These are phyloP conservation scores for Plasmodium inui DNA, from an alignment of 169 alveolate species.

Conservation along the genomic window DNA sequence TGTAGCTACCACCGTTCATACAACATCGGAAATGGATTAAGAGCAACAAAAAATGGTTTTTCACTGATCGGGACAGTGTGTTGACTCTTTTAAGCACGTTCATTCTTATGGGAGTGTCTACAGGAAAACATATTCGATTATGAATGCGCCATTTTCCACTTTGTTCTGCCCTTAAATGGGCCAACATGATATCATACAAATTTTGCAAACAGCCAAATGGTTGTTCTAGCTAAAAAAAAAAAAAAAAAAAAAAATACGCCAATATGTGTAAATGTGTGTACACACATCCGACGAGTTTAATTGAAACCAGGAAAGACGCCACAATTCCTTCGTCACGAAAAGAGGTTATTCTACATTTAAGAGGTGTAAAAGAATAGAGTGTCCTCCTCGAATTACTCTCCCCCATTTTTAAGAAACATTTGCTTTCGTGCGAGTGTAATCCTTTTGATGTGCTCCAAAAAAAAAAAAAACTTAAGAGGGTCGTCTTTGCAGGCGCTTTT, in stretches of 20 bases:
- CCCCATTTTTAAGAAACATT: neutral
- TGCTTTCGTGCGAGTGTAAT: neutral
- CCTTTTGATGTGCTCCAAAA: neutral
- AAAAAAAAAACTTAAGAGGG: slow-evolving; percentile 11
- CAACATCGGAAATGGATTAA: neutral
- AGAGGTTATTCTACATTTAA: neutral
- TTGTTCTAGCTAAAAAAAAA: neutral
- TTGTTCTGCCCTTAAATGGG: neutral
- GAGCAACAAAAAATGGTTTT: neutral
- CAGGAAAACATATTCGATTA: neutral
- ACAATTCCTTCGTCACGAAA: neutral
- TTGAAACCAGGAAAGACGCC: neutral
- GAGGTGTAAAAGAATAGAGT: neutral
- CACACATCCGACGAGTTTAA: neutral
- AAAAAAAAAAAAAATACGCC: neutral
- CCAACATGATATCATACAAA: neutral
- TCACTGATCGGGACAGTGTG: neutral
- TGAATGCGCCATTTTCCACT: neutral
- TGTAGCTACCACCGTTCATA: slow-evolving; percentile 11
- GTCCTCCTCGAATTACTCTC: neutral
- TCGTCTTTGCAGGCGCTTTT: neutral
- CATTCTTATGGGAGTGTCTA: neutral
- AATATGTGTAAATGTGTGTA: neutral
- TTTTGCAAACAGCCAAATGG: neutral
- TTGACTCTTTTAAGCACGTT: neutral